Evolutionary conservation across 441 rosid genomes (phyloP), one percentile per base, ranked within the genome.

Genomic region (Populus hybrid): DNA sequence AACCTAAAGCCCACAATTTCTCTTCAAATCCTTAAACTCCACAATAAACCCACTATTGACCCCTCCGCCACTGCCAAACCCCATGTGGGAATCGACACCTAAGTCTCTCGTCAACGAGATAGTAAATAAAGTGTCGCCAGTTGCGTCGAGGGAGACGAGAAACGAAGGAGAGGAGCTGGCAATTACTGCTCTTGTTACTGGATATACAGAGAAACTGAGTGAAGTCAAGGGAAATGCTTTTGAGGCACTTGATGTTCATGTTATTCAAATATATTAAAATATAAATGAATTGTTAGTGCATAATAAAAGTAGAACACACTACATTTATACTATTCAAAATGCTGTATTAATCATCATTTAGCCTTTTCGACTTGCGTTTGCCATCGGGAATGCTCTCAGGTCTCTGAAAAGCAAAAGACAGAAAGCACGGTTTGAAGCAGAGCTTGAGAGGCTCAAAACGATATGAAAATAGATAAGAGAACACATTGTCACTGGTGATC

Each of bases 181-280:
- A 0, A 83, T 93, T 59, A 95, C 97, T 10, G 86, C 88, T 80
- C 91, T 93, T 70, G 85, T 93, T 30, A 79, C 84, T 75, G 92
- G 91, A 38, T 79, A 88, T 81, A n/a, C 35, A 28, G 87, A 84
- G 80, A 85, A 76, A 53, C 67, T 79, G 81, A 75, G 75, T 75
- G 82, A 83, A 67, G 65, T 79, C 65, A 75, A 21, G 66, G 80
- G 72, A 38, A 80, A 80, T 66, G 64, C 85, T 77, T 26, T 74
- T 74, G 67, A 73, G 69, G 42, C 72, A 75, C 80, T 92, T 34
- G 86, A 91, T 80, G 91, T 89, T 76, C 83, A 85, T 83, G 82
- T 90, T 66, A 34, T 34, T 34, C 36, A 34, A 34, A 34, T 34
- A 34, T 34, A 34, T 34, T 6, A 34, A 6, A 34, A 34, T 34